Evolutionary conservation across 495 filamentous ascomycete genomes (phyloP), one percentile per base, ranked within the genome.

Genomic region (Neurospora sp.): DNA sequence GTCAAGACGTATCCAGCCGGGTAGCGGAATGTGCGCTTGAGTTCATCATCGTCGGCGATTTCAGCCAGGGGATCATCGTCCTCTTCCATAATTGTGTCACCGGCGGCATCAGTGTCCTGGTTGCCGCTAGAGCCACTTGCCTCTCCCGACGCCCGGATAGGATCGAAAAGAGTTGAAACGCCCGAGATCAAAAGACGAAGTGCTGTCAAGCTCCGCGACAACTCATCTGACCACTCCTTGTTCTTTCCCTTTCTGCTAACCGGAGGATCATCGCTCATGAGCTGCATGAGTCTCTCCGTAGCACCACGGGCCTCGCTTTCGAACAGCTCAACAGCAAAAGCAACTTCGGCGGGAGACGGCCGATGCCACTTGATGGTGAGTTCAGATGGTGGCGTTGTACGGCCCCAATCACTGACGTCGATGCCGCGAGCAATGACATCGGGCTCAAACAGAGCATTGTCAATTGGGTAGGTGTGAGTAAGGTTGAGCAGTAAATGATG

Each of bases 401-500:
- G 90, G 72, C 94, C 93, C 96, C 96, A 99, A 75, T 94, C 90
- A 40, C 87, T 83, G 12, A 91, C 86, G 69, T 89, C 86, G 6
- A 88, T 70, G 5, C 87, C 87, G 37, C 82, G 82, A 66, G 83
- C 73, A 66, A 88, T 75, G 10, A 84, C 88, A 4, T 88, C 86
- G 54, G 90, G 87, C 80, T 98, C 93, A 79, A 94, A 97, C 16
- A 97, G 86, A 4, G 90, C 88, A 78, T 92, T 93, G 78, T 99
- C 96, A 40, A 92, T 87, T 5, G 96, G 94, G 77, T 98, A 99
- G 2, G 92, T 98, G 31, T 93, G 90, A 4, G 95, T 98, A 23
- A 97, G 85, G 78, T 98, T 98, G 69, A 99, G 92, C n/a, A 99
- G 84, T n/a, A 99, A 87, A 80, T 99, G 96, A 81, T 99, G 96